Base-by-base conservation (phyloP, 2,329 filamentous ascomycete genomes). In the Falciphora oryzae region DNA sequence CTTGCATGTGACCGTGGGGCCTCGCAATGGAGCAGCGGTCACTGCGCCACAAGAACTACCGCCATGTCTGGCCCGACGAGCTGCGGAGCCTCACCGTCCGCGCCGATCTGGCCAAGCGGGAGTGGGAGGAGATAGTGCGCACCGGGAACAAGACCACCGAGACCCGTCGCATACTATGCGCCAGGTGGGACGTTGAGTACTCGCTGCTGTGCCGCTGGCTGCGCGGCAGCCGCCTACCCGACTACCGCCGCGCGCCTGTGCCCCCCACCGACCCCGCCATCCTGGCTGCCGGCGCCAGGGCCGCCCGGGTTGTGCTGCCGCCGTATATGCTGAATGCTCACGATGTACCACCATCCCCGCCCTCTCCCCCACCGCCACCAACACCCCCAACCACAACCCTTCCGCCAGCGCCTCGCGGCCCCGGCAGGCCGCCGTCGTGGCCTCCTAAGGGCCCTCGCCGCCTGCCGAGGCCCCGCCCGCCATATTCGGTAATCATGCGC, bases 121-220 rank as follows among this genome's bases (percentile, higher is more conserved):
- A 60, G 35, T 60, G 59, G 59, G 59, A 60, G 11, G 59, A 35
- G 28, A 25, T 60, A 25, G 35, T 60, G 22, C 59, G 59, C 31
- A 35, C 59, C 22, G 59, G 59, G 11, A 32, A 16, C 13, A 60
- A 60, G 18, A 60, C 28, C 14, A 60, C 28, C 29, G 27, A 31
- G 29, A 60, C 59, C 11, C 59, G 59, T 18, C 59, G 59, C 22
- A 35, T 32, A 35, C 59, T 60, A 3, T 32, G 59, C 59, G 25
- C 14, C 6, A 32, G 35, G 22, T 60, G 59, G 59, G 27, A 60
- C 29, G 29, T 60, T 18, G 59, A 60, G 27, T 60, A 60, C 22
- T 60, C 59, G 31, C 29, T 60, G 59, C 59, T 60, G 4, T 60
- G 59, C 22, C 59, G 59, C 22, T 14, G 22, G 31, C 59, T 60